These are phyloP conservation scores for Lanmaoa rubissima DNA, from an alignment of 768 basidiomycete genomes.

Conservation along the genomic window DNA sequence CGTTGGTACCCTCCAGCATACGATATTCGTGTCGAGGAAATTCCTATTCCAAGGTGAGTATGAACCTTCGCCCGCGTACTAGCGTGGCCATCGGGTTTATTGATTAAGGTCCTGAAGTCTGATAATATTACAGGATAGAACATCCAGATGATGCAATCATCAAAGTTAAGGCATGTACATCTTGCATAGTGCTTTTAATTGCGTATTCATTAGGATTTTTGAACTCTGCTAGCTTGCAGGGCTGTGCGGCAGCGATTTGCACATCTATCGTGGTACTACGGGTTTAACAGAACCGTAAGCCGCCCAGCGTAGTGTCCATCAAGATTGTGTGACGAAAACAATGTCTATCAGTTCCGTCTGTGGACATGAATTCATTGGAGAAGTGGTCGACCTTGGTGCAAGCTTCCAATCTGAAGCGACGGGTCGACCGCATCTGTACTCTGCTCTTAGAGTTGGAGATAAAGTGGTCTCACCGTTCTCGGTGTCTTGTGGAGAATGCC, in stretches of 20 bases:
- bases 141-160: conserved; percentile 78
- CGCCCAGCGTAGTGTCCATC: background rate
- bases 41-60: conserved; percentile 55
- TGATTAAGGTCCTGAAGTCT: background rate
- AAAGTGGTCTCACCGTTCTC: conserved; percentile 82
- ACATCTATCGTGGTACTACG: conserved; percentile 67
- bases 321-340: background rate
- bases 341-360: conserved; percentile 49
- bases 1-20: conserved; percentile 67
- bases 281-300: conserved; percentile 52
- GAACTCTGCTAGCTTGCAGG: conserved; percentile 50
- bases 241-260: conserved; percentile 74
- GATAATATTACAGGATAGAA: conserved; percentile 47
- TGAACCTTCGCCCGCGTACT: background rate
- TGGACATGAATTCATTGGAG: conserved; percentile 80
- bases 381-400: conserved; percentile 63
- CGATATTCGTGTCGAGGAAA: conserved; percentile 66
- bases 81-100: background rate
- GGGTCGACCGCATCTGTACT: conserved; percentile 61
- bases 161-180: conserved; percentile 56
- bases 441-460: conserved; percentile 65
- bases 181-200: background rate
- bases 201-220: background rate
- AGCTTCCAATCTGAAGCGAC: conserved; percentile 45
- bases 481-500: conserved; percentile 81